Percentiles rank a stretch among this genome's conserved stretches.
These are phyloP conservation scores for Excoecaria cochinchinensis DNA, from an alignment of 345 rosid species.

Conservation along the genomic window DNA sequence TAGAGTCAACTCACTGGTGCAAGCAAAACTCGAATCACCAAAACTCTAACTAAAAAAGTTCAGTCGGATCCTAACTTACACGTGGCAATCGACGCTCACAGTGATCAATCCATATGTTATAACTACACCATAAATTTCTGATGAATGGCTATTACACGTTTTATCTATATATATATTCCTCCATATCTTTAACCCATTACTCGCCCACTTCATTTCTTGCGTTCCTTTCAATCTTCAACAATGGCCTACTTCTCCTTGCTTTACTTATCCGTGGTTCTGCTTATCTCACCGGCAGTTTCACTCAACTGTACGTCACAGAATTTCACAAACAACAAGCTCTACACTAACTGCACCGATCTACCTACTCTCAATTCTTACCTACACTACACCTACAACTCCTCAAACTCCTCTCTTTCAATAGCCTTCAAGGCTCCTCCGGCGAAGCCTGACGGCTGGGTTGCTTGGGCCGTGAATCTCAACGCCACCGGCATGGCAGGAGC, in stretches of 20 bases:
- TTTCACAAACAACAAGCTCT: conserved; percentile 31
- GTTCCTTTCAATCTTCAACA: not conserved
- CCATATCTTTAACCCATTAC: not conserved
- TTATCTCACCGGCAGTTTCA: conserved; percentile 46
- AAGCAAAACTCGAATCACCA: too few species aligned
- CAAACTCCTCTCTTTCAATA: conserved; percentile 73
- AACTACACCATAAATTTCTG: not conserved
- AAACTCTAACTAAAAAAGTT: too few species aligned
- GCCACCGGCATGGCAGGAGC: conserved; percentile 54
- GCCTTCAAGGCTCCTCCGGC: conserved; percentile 66
- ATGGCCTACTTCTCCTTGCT: conserved; percentile 26
- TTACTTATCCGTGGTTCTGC: conserved; percentile 23
- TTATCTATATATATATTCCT: not conserved
- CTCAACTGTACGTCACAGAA: conserved; percentile 56
- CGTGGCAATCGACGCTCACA: not conserved
- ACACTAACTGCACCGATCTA: conserved; percentile 48
- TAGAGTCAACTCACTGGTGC: not conserved
- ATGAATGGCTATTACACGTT: not conserved
- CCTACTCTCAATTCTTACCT: conserved; percentile 50
- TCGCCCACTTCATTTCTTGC: not conserved
- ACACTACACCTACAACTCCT: conserved; percentile 64
- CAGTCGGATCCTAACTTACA: too few species aligned
- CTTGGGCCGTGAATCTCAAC: conserved; percentile 80
- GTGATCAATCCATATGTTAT: not conserved
- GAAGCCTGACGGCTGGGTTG: conserved; percentile 55